Evolutionary conservation across 2,329 filamentous ascomycete species (phyloP), one percentile per base, ranked within the genome.

Genomic region (Pseudogymnoascus sp.): DNA sequence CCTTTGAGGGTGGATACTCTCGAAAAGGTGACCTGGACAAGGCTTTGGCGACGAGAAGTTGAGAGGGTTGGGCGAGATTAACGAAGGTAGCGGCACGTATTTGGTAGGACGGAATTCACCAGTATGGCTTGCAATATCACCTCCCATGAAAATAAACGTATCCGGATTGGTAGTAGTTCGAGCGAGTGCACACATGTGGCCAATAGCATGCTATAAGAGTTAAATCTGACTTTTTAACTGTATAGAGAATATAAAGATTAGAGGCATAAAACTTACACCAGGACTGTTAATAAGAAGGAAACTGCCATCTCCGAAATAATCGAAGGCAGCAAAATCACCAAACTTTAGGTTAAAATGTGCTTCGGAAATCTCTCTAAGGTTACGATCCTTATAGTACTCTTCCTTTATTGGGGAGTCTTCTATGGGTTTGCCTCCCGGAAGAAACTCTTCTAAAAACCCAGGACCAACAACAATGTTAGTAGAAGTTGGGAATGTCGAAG

Each of bases 181-280:
- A 1, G 78, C 80, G 0, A 84, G 72, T 2, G 74, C 81, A 63
- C 75, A 77, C 6, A 81, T 73, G 66, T 83, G 80, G 1, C 78
- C 80, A 7, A 78, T 68, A 0, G 77, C 74, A 66, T 84, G 81
- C 39, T 43, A 41, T 2, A 41, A 41, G 38, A 41, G 38, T 41
- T 41, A 23, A 43, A 23, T 2, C 19, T 31, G 38, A 16, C 14
- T 8, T 16, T 33, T 38, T 38, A 38, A 61, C 11, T 29, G 38
- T 29, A 61, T 37, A 43, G 35, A 7, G 43, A n/a, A 41, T 29
- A 19, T 61, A 37, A 23, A 41, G 37, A 6, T 38, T 38, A 16
- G 12, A 41, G 38, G 16, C 38, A 41, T 41, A 41, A 41, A 41
- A 41, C 39, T 43, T 23, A 43, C 39, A 43, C 71, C 71, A 0